Base-by-base conservation (phyloP, 176 grass and related monocot species). In the Melocanna baccifera region DNA sequence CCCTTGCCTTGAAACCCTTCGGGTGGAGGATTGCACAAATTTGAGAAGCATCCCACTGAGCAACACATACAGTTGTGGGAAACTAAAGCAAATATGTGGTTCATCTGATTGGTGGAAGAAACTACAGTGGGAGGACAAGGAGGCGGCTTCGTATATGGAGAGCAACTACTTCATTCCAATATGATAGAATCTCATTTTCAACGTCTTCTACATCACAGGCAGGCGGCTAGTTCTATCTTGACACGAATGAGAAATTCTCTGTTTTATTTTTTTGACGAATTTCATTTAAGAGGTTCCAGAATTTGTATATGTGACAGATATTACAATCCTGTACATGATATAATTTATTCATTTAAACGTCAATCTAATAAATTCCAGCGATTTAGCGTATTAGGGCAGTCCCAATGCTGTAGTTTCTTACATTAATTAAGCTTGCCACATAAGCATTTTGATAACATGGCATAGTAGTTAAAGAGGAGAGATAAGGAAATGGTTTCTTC, bases 21-120 rank as follows among this genome's bases (percentile, higher is more conserved):
- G 85, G 15, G 94, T 97, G 58, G 91, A 97, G 57, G 73, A 65
- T 1, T 97, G 91, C 68, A 58, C 85, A 37, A 89, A 88, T 76
- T 62, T 97, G 22, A 90, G 28, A 59, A 81, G 39, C 50, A 79
- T 94, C 56, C 91, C 94, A 0, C 23, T 92, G 59, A 69, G 71
- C 53, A 62, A 43, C 80, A 57, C 47, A 0, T 48, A 73, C 8
- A 75, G 78, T 0, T 86, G 50, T 40, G 70, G 23, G 14, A 97
- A 94, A 77, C 67, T 97, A 41, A 89, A 93, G 57, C 91, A 92
- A 45, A 88, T 97, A 55, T 92, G 89, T 40, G 91, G 94, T 19
- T 83, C 87, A 11, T 13, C 4, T 40, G 91, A 88, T 9, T 97
- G 94, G 94, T 97, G 94, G 94, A 53, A 71, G 48, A 65, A 69